Conservation (phyloP, 1,284 basidiomycete species). For the Cutaneotrichosporon sp. region DNA sequence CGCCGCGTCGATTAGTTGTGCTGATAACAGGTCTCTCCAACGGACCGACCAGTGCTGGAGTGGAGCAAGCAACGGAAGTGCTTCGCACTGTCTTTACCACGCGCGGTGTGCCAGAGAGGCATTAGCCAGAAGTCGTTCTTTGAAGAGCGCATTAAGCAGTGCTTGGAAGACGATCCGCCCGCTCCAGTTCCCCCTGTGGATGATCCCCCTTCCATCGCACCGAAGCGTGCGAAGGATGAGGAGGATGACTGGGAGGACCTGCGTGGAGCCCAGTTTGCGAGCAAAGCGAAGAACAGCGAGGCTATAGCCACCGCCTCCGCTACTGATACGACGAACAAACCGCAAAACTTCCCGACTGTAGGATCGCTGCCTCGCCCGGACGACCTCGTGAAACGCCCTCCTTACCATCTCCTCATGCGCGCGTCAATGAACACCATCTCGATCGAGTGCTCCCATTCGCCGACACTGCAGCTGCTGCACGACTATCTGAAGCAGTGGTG, state of each 20-base stretch:
- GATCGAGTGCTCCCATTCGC: not conserved
- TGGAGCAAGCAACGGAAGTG: not conserved
- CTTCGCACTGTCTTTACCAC: not conserved
- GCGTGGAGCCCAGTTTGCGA: no score
- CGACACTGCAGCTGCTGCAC: not conserved
- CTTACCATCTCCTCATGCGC: not conserved
- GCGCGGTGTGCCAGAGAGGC: not conserved
- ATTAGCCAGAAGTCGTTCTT: not conserved
- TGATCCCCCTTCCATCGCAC: no score
- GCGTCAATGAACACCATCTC: not conserved
- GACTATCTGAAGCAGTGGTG: not conserved
- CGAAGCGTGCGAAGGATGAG: no score
- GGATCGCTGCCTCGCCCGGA: not conserved
- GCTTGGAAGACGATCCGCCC: no score
- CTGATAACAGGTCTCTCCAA: not conserved
- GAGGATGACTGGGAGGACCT: no score
- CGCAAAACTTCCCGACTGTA: not conserved
- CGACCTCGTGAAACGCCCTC: not conserved
- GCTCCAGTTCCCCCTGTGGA: no score
- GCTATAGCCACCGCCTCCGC: no score
- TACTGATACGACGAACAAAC: not conserved
- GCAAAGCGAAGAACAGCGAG: no score
- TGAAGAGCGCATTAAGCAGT: not conserved
- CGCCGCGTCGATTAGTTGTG: not conserved
- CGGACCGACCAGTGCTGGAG: not conserved